Evolutionary conservation across 2,329 filamentous ascomycete species (phyloP).

Genomic region (Cordyceps javanica): DNA sequence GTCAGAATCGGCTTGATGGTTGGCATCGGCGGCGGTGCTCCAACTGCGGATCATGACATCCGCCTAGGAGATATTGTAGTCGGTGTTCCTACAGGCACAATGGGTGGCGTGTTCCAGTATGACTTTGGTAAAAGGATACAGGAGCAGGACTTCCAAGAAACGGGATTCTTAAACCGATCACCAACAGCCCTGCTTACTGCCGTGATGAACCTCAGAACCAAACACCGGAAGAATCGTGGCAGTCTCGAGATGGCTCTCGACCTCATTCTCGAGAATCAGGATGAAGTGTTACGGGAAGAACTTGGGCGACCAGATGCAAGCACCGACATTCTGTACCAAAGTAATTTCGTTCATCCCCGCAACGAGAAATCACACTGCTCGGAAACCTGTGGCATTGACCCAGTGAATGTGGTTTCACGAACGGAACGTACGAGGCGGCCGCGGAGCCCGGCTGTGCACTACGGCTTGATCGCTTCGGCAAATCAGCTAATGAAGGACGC

Average conservation of each 20-base stretch:
- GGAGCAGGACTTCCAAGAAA: no score
- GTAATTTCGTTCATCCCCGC: no score
- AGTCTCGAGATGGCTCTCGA: no score
- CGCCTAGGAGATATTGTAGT: constrained; percentile 24
- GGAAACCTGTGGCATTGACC: neutral
- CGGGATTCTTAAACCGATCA: constrained; percentile 9
- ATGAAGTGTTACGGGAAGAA: no score
- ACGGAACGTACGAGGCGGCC: constrained; percentile 15
- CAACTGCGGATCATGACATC: constrained; percentile 15
- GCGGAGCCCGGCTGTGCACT: constrained; percentile 15
- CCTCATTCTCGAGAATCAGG: no score
- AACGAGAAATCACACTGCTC: neutral
- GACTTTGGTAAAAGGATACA: constrained; percentile 20
- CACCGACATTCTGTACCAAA: no score
- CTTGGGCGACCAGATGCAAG: no score
- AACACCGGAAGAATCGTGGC: neutral
- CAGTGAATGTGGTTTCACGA: no score
- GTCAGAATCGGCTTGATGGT: constrained; percentile 15
- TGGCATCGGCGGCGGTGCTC: constrained; percentile 15
- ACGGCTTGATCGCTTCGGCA: constrained; percentile 21
- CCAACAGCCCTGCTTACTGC: constrained; percentile 10
- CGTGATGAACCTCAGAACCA: neutral
- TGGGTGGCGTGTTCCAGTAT: constrained; percentile 20
- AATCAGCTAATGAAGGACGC: constrained; percentile 19
- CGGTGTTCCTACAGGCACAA: constrained; percentile 16